Conservation (phyloP, 495 filamentous ascomycete species). For the Podospora pseudopauciseta region DNA sequence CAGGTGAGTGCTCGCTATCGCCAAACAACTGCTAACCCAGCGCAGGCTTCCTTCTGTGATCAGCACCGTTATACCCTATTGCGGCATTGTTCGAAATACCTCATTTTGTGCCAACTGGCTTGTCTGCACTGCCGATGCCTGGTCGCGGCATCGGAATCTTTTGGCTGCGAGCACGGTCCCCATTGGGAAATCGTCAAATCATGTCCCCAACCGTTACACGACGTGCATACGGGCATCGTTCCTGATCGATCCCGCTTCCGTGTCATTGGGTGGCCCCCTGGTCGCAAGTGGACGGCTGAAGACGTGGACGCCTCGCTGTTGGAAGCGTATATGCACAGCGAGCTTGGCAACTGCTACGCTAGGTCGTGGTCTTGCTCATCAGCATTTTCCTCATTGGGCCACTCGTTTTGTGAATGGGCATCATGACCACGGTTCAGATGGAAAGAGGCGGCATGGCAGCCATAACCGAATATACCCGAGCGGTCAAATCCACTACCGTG, state of each 20-base stretch:
- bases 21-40: background rate
- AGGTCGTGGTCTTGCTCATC: background rate
- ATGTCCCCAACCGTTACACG: background rate
- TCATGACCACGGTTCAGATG: background rate
- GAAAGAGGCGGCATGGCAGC: background rate
- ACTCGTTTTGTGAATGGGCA: background rate
- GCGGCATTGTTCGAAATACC: background rate
- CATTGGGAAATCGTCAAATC: background rate
- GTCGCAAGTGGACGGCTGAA: background rate
- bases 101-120: background rate
- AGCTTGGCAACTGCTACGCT: background rate
- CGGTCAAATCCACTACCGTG: background rate
- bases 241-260: background rate
- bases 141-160: background rate
- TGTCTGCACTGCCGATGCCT: background rate
- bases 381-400: background rate
- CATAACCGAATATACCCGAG: background rate
- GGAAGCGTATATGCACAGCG: background rate
- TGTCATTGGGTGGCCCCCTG: background rate
- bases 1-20: background rate
- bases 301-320: background rate
- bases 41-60: background rate
- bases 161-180: background rate
- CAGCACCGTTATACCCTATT: background rate
- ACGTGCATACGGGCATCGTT: background rate